Base-by-base conservation (phyloP, 1,139 yeast genomes). In the Sporopachydermia cereana region DNA sequence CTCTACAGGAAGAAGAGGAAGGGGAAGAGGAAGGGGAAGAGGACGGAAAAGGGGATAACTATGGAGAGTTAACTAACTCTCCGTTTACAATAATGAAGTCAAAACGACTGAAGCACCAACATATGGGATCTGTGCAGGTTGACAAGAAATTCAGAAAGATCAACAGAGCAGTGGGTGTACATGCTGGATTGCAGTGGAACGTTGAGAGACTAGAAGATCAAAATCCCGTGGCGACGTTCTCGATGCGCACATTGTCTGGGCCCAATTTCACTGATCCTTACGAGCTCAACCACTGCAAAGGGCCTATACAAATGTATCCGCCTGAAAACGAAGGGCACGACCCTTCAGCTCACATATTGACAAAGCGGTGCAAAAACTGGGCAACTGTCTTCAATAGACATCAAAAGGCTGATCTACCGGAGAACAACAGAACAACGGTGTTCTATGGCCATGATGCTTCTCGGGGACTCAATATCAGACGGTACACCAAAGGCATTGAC, bases 361-460 rank as follows among this genome's bases (percentile, higher is more conserved):
- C 22, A 21, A 5, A 5, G 5, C 71, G 69, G 22, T 69, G 71
- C 21, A 53, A 51, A 31, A 69, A 77, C 17, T 84, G 94, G 88
- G 73, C 79, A 20, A 70, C 73, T 47, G 61, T 76, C 9, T 84
- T 82, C 74, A 77, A 79, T 53, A 60, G 66, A 42, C 66, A 72
- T 49, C 75, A 77, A 57, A 68, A 69, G 49, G 56, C 57, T 22
- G 50, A 50, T 36, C 43, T 56, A 5, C 49, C 59, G 4, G 51
- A 57, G 36, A 57, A 62, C 1, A 63, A 71, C 7, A 63, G 75
- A 14, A 52, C 56, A 36, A 73, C 75, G n/a, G 89, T 86, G 1
- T 78, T 76, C 55, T 89, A 89, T 58, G 97, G 97, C 1, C 97
- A 89, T 57, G 94, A 84, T 59, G 94, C 96, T 2, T 70, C 77